A percentile compares a stretch with the other conserved stretches of the same genome.
These are phyloP conservation scores for Xerocomellus dryophilus DNA, from an alignment of 768 basidiomycete species.

Conservation along the genomic window DNA sequence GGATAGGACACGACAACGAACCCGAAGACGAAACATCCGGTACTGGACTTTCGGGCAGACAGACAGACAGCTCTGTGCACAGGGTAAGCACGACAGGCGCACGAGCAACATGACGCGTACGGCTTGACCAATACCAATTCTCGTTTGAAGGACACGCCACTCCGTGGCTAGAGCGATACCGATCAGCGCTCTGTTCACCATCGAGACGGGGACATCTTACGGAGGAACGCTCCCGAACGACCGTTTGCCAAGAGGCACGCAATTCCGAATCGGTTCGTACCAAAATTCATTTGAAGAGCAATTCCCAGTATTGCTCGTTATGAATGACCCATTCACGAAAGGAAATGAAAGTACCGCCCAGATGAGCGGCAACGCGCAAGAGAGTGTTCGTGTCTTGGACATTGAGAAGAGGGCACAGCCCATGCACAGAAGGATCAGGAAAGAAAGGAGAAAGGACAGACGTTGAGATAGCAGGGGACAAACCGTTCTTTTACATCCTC, in stretches of 20 bases:
- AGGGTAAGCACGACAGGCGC: neutral
- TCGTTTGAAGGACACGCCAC: constrained; percentile 5
- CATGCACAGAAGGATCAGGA: neutral
- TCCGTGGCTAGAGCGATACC: constrained; percentile 6
- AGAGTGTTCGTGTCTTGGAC: neutral
- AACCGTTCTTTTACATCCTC: neutral
- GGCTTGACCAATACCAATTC: constrained; percentile 18
- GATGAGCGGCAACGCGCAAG: neutral
- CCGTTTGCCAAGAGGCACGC: constrained; percentile 7
- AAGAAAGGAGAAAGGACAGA: neutral
- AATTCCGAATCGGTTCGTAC: constrained; percentile 11
- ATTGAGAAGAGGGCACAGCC: constrained; percentile 9
- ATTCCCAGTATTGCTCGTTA: constrained; percentile 8
- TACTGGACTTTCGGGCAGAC: constrained; percentile 10
- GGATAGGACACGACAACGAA: constrained; percentile 6
- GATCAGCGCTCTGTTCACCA: neutral
- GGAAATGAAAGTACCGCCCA: constrained; percentile 10
- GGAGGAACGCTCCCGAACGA: constrained; percentile 6
- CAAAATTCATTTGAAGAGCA: constrained; percentile 16
- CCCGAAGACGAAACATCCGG: neutral
- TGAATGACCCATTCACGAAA: constrained; percentile 3
- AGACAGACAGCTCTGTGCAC: constrained; percentile 12
- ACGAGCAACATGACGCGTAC: constrained; percentile 1
- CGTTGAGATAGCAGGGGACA: neutral
- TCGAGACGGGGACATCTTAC: constrained; percentile 7